These are phyloP conservation scores for Fomitopsis pinicola DNA, from an alignment of 1,284 basidiomycete genomes.

Conservation along the genomic window DNA sequence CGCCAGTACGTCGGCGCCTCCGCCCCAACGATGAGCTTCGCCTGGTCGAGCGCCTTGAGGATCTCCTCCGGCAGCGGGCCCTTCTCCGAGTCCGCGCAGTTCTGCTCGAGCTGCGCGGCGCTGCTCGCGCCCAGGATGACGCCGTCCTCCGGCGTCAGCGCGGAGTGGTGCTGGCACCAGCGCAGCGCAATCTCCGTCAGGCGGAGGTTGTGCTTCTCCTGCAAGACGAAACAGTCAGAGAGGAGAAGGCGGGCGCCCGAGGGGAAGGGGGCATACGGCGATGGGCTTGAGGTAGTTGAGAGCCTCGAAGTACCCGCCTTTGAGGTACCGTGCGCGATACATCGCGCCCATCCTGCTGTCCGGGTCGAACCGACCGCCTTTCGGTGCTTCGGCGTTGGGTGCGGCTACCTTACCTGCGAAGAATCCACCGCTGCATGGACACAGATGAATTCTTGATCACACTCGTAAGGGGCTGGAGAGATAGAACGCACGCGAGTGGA, in stretches of 20 bases:
- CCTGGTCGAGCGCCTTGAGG: conserved; percentile 46
- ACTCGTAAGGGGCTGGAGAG: neutral
- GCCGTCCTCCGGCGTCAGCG: conserved; percentile 35
- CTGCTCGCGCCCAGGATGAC: conserved; percentile 39
- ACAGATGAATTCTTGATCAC: neutral
- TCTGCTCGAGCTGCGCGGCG: conserved; percentile 33
- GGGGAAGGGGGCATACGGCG: conserved; percentile 17
- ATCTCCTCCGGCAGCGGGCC: conserved; percentile 49
- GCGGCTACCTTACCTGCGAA: conserved; percentile 41
- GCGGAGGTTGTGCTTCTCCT: conserved; percentile 37
- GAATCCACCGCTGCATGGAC: conserved; percentile 32
- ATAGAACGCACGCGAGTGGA: conserved; percentile 40
- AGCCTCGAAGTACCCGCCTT: conserved; percentile 41
- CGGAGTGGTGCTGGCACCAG: conserved; percentile 44
- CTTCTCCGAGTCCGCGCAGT: conserved; percentile 37
- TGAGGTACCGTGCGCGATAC: conserved; percentile 41
- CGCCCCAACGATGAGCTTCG: conserved; percentile 40
- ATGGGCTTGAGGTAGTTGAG: conserved; percentile 37
- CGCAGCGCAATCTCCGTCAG: conserved; percentile 41
- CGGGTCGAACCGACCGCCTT: conserved; percentile 33
- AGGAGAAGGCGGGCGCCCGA: neutral
- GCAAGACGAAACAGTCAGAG: neutral
- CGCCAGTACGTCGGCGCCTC: conserved; percentile 48
- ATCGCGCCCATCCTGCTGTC: conserved; percentile 28
- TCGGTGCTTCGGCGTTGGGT: conserved; percentile 23